Conservation (phyloP, 208 protist species). For the Leishmania aethiopica region DNA sequence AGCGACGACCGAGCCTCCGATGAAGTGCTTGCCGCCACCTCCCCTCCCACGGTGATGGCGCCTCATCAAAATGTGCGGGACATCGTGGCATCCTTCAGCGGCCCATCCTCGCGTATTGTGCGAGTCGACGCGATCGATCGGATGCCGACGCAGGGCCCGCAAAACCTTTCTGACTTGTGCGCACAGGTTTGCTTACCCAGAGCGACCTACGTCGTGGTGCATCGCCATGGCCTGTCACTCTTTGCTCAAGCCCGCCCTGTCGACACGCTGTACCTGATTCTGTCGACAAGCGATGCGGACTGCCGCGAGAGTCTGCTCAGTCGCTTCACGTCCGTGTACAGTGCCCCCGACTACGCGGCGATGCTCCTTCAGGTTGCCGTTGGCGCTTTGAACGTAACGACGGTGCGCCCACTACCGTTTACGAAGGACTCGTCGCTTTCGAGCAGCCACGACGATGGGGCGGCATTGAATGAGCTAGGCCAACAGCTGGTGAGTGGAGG, state of each 20-base stretch:
- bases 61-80: conserved; percentile 72
- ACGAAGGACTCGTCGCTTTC: conserved; percentile 12
- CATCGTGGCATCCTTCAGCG: conserved; percentile 67
- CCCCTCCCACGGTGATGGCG: conserved; percentile 59
- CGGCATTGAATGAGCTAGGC: conserved; percentile 58
- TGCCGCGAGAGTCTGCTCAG: conserved; percentile 67
- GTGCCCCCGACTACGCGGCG: conserved; percentile 69
- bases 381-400: conserved; percentile 31
- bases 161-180: conserved; percentile 71
- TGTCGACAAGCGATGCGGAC: conserved; percentile 45
- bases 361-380: conserved; percentile 92
- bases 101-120: conserved; percentile 50
- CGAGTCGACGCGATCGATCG: conserved; percentile 82
- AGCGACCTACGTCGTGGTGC: conserved; percentile 66
- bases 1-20: conserved; percentile 45
- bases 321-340: conserved; percentile 76
- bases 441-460: conserved; percentile 38
- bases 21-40: conserved; percentile 58
- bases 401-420: conserved; percentile 9
- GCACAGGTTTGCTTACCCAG: conserved; percentile 65
- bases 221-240: conserved; percentile 78
- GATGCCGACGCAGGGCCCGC: conserved; percentile 31
- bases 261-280: conserved; percentile 85
- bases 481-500: conserved; percentile 40
- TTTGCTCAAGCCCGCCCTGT: conserved; percentile 82